Conservation (phyloP, 176 grass and related monocot genomes). For the Musa acuminata region DNA sequence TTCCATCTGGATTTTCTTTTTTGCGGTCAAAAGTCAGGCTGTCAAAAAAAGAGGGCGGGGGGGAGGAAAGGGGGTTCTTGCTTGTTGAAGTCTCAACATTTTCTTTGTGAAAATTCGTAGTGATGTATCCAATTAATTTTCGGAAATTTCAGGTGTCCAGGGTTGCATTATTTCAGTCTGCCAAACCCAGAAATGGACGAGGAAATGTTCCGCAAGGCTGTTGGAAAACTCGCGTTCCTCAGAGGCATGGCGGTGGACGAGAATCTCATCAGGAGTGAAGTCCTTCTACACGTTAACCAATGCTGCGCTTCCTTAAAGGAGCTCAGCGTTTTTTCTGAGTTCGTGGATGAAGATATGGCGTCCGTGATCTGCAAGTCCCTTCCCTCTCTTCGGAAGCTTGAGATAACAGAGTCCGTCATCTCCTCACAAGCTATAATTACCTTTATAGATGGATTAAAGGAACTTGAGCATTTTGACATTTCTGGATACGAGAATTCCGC, state of each 20-base stretch:
- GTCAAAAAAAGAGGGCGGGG: too few relatives aligned
- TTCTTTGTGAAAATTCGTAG: too few relatives aligned
- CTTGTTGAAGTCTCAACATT: too few relatives aligned
- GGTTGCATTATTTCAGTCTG: constrained; percentile 45
- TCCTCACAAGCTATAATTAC: constrained; percentile 28
- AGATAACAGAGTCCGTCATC: constrained; percentile 45
- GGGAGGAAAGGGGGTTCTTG: too few relatives aligned
- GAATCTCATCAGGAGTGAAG: constrained; percentile 29
- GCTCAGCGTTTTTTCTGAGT: constrained; percentile 39
- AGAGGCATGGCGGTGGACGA: constrained; percentile 65
- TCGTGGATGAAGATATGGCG: constrained; percentile 44
- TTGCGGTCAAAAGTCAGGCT: not conserved
- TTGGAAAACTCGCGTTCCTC: constrained; percentile 32
- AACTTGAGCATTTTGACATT: constrained; percentile 56
- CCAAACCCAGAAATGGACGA: constrained; percentile 30
- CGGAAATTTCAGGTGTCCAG: constrained; percentile 28
- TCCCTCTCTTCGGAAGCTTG: constrained; percentile 45
- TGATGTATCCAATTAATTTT: not conserved
- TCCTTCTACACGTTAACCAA: constrained; percentile 36
- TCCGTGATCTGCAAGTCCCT: constrained; percentile 44
- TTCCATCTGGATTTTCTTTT: not conserved
- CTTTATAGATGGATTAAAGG: constrained; percentile 49
- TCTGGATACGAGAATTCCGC: constrained; percentile 50
- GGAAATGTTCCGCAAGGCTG: constrained; percentile 27
- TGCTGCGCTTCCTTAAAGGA: constrained; percentile 37